These are phyloP conservation scores for Lentinula boryana DNA, from an alignment of 768 basidiomycete species.

Conservation along the genomic window DNA sequence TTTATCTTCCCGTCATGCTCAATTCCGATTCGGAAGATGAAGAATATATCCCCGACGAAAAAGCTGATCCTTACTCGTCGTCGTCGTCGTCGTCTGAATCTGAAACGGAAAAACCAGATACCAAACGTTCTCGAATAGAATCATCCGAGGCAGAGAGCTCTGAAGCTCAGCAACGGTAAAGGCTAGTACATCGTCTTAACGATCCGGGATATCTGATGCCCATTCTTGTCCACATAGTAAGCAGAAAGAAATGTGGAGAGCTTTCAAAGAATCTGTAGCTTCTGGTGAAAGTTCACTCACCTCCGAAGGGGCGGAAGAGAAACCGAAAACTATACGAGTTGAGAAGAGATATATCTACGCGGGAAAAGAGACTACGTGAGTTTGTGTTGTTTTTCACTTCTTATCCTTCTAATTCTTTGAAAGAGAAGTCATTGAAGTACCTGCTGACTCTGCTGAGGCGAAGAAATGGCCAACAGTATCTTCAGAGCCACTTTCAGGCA, in stretches of 20 bases:
- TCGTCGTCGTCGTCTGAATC: slow-evolving; percentile 28
- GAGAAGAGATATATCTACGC: slow-evolving; percentile 70
- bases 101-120: slow-evolving; percentile 28
- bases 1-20: neutral
- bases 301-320: slow-evolving; percentile 10
- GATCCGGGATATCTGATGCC: slow-evolving; percentile 1
- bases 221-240: slow-evolving; percentile 29
- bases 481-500: slow-evolving; percentile 13
- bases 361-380: slow-evolving; percentile 70
- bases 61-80: no score
- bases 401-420: neutral
- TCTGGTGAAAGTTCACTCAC: slow-evolving; percentile 15
- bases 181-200: slow-evolving; percentile 7
- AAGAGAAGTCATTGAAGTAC: slow-evolving; percentile 73
- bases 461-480: slow-evolving; percentile 65
- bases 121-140: slow-evolving; percentile 27
- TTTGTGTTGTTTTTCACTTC: slow-evolving; percentile 5
- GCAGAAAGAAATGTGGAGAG: slow-evolving; percentile 61
- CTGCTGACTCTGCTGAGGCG: slow-evolving; percentile 68
- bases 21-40: slow-evolving; percentile 57
- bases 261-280: slow-evolving; percentile 60
- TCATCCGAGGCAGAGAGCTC: slow-evolving; percentile 25
- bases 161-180: slow-evolving; percentile 39
- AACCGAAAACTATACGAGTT: slow-evolving; percentile 50
- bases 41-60: slow-evolving; percentile 59